A percentile compares a stretch with the other conserved stretches of the same genome.
These are phyloP conservation scores for Sambucus nigra DNA, from an alignment of 129 eudicot species.

Conservation along the genomic window DNA sequence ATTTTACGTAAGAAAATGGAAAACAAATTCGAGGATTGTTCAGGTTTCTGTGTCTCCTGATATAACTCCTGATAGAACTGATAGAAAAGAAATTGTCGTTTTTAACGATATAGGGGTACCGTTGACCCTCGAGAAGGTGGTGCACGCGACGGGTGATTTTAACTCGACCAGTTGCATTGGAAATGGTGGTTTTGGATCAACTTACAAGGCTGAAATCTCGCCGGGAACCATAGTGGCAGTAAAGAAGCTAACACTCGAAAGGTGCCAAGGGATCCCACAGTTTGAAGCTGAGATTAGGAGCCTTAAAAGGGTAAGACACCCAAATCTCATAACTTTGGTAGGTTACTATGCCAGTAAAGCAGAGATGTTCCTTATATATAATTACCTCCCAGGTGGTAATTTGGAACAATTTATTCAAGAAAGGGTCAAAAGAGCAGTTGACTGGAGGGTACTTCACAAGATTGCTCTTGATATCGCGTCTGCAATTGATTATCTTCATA, in stretches of 20 bases:
- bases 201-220: constrained; percentile 44
- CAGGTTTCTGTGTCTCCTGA: constrained; percentile 10
- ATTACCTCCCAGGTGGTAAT: constrained; percentile 60
- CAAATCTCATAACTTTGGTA: constrained; percentile 41
- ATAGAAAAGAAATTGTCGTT: constrained; percentile 29
- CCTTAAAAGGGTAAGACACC: constrained; percentile 43
- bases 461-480: constrained; percentile 45
- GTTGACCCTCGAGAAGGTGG: constrained; percentile 40
- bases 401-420: constrained; percentile 37
- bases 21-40: constrained; percentile 21
- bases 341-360: constrained; percentile 45
- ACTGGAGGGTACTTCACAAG: constrained; percentile 33
- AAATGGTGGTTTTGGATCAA: constrained; percentile 63
- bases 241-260: constrained; percentile 43
- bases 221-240: constrained; percentile 49
- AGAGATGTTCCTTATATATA: constrained; percentile 65
- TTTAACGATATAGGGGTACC: constrained; percentile 48
- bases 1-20: constrained; percentile 26
- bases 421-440: constrained; percentile 18
- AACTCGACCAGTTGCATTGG: constrained; percentile 51
- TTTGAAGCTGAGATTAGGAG: constrained; percentile 54
- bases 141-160: constrained; percentile 58
- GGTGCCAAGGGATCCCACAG: constrained; percentile 54
- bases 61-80: no score
- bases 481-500: constrained; percentile 49